Evolutionary conservation across 1,139 yeast genomes (phyloP).

Genomic region (Meyerozyma elateridarum): DNA sequence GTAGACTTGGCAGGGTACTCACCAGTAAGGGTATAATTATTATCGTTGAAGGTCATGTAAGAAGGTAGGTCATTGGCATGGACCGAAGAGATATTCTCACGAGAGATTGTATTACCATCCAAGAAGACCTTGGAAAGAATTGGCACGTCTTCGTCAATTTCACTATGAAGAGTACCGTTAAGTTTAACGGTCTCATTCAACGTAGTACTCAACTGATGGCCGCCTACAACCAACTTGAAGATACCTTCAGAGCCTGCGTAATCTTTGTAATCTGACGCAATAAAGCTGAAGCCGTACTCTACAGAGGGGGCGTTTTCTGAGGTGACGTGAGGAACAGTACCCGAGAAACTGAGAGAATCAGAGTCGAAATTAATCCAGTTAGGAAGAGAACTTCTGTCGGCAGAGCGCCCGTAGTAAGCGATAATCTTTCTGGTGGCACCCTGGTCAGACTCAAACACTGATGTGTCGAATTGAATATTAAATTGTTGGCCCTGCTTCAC

Average conservation of each 20-base stretch:
- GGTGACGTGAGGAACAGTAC: constrained; percentile 83
- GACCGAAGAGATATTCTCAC: constrained; percentile 52
- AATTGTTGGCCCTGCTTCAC: constrained; percentile 66
- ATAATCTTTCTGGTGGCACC: constrained; percentile 44
- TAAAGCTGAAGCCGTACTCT: constrained; percentile 63
- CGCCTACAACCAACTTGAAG: constrained; percentile 78
- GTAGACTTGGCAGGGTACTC: constrained; percentile 47
- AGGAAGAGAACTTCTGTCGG: constrained; percentile 83
- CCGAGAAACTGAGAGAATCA: constrained; percentile 63
- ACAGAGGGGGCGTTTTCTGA: constrained; percentile 86
- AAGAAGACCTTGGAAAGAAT: constrained; percentile 48
- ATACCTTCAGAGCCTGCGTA: constrained; percentile 67
- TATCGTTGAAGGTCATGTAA: constrained; percentile 51
- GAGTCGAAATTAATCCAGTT: constrained; percentile 77
- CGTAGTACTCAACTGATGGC: constrained; percentile 73
- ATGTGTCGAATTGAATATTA: constrained; percentile 53
- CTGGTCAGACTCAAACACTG: constrained; percentile 47
- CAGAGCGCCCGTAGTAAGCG: constrained; percentile 80
- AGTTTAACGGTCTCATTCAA: constrained; percentile 46
- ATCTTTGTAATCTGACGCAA: constrained; percentile 77
- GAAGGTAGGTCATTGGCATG: constrained; percentile 46
- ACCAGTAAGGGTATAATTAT: constrained; percentile 49
- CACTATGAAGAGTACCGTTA: constrained; percentile 62
- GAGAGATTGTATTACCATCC: constrained; percentile 49
- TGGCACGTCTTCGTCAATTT: constrained; percentile 58